A percentile compares a stretch with the other conserved stretches of the same genome.
Evolutionary conservation across 306 rosid genomes (phyloP).

Genomic region (Acacia melanoxylon): DNA sequence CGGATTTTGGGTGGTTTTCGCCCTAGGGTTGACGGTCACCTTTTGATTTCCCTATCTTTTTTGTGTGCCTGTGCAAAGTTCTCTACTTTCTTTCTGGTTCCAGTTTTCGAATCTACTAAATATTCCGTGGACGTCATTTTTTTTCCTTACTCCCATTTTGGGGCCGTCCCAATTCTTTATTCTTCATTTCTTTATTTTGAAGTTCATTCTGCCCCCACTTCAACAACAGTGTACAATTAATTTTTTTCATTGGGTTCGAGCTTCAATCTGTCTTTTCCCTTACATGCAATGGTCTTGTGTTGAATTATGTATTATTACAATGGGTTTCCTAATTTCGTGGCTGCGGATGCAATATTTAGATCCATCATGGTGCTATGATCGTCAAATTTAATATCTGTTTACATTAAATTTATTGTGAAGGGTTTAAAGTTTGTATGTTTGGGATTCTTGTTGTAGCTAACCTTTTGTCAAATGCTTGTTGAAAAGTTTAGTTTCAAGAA

Average conservation of each 20-base stretch:
- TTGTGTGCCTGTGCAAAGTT: conserved; percentile 11
- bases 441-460: not conserved
- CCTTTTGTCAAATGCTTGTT: conserved; percentile 13
- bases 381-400: conserved; percentile 3
- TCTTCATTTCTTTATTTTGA: not conserved
- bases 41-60: not conserved
- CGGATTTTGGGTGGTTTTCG: too few species aligned
- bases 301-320: conserved; percentile 32
- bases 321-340: conserved; percentile 25
- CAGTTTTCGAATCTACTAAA: conserved; percentile 35
- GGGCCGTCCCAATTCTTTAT: conserved; percentile 10
- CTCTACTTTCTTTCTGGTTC: conserved; percentile 5
- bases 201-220: not conserved
- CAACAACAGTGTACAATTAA: not conserved
- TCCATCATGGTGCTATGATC: conserved; percentile 33
- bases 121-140: conserved; percentile 36
- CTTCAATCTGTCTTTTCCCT: conserved; percentile 18
- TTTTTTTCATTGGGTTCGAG: conserved; percentile 22
- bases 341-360: conserved; percentile 40
- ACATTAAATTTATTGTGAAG: conserved; percentile 11
- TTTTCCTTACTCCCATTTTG: not conserved
- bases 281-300: conserved; percentile 48
- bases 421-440: conserved; percentile 20
- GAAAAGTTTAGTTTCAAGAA: not conserved
- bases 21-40: too few species aligned